Conservation (phyloP, 2,329 filamentous ascomycete genomes). For the Pseudogymnoascus sp. region DNA sequence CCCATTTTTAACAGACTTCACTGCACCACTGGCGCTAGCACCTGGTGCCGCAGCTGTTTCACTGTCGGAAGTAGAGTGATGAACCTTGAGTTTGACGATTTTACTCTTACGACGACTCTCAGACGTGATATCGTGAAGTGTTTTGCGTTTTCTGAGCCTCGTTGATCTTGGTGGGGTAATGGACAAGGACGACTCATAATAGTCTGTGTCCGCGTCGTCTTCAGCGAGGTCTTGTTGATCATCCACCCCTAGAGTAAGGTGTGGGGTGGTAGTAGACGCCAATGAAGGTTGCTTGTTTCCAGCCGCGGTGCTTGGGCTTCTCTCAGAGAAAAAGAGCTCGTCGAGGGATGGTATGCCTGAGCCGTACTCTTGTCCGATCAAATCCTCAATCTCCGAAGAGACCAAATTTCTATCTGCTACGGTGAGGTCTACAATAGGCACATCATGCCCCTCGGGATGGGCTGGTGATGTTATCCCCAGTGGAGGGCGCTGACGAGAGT, state of each 20-base stretch:
- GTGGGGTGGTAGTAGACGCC: neutral
- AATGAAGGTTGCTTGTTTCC: neutral
- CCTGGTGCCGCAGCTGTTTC: neutral
- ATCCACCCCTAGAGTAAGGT: neutral
- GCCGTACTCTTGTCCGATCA: neutral
- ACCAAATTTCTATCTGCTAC: neutral
- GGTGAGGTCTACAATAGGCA: neutral
- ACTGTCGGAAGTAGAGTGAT: neutral
- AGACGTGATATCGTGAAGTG: neutral
- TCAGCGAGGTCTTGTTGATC: neutral
- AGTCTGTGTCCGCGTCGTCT: neutral
- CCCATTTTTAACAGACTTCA: neutral
- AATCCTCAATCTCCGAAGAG: neutral
- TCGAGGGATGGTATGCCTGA: neutral
- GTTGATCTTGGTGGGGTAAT: neutral
- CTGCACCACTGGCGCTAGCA: neutral
- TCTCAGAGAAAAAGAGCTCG: neutral
- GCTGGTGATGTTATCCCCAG: too few relatives aligned
- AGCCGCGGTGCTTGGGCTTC: neutral
- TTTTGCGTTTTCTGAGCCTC: neutral
- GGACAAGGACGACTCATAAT: neutral
- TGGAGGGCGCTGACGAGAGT: neutral
- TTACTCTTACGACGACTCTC: neutral
- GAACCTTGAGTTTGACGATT: neutral
- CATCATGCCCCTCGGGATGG: neutral